phyloP scores from a whole-genome alignment of 345 rosid species.

The Lagerstroemia speciosa region DNA sequence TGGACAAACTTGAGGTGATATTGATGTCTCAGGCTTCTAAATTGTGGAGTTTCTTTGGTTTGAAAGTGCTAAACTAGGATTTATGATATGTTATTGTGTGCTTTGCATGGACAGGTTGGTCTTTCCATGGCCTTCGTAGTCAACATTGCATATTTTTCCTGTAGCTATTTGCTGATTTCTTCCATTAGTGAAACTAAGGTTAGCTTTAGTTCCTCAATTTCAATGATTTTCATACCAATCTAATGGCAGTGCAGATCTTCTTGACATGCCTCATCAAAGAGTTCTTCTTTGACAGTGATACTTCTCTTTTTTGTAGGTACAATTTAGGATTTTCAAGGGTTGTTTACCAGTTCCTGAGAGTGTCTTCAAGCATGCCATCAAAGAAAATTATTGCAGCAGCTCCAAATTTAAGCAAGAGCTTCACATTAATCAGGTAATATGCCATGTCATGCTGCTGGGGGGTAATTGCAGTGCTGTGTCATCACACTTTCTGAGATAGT shows the following conservation, averaged over 20 bases:
- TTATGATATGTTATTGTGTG: neutral
- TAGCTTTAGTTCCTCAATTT: neutral
- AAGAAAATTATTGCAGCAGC: slow-evolving; percentile 18
- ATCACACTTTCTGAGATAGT: no score
- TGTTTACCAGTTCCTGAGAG: slow-evolving; percentile 29
- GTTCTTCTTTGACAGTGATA: neutral
- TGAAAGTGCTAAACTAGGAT: neutral
- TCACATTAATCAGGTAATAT: slow-evolving; percentile 17
- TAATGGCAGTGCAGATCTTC: neutral
- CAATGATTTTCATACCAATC: neutral
- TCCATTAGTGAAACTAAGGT: neutral
- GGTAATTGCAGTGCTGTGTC: no score
- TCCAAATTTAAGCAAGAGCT: slow-evolving; percentile 26
- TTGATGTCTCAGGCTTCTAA: neutral
- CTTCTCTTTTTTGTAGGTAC: slow-evolving; percentile 17
- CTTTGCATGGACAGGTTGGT: neutral
- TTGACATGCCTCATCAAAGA: neutral
- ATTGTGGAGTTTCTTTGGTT: neutral
- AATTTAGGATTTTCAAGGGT: slow-evolving; percentile 23
- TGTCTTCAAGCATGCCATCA: slow-evolving; percentile 20
- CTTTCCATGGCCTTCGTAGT: neutral
- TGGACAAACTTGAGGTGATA: neutral
- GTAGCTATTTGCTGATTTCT: neutral
- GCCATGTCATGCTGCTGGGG: neutral
- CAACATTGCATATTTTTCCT: neutral